phyloP scores from a whole-genome alignment of 148 eudicot species.

The Cornus kousa region DNA sequence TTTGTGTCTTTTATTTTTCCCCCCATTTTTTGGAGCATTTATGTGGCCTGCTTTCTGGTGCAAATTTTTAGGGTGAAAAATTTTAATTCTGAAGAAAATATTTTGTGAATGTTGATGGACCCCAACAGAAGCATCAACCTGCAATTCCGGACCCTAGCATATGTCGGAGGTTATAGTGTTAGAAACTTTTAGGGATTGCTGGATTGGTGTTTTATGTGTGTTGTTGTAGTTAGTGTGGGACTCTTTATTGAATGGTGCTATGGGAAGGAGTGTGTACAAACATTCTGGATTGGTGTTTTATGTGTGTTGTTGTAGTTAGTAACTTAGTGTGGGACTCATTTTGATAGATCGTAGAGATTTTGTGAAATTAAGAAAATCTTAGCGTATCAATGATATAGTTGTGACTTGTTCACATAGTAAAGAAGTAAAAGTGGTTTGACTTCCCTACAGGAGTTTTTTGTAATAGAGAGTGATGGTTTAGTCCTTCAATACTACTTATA shows the following conservation, averaged over 20 bases:
- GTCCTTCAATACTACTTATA: neutral
- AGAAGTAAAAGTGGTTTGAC: neutral
- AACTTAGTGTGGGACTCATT: too few relatives aligned
- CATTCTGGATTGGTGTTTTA: too few relatives aligned
- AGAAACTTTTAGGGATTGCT: neutral
- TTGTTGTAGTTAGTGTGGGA: neutral
- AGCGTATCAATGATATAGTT: too few relatives aligned
- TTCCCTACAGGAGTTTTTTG: neutral
- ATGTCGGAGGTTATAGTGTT: neutral
- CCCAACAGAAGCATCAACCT: neutral
- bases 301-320: too few relatives aligned
- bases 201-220: neutral
- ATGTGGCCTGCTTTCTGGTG: neutral
- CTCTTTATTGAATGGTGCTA: too few relatives aligned
- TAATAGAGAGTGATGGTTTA: neutral
- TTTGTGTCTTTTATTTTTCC: neutral
- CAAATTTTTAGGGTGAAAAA: neutral
- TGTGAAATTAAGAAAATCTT: too few relatives aligned
- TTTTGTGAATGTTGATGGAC: neutral
- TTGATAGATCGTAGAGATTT: too few relatives aligned
- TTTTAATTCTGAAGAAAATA: too few relatives aligned
- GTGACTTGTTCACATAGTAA: too few relatives aligned
- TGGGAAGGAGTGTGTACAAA: too few relatives aligned
- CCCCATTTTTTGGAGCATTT: neutral
- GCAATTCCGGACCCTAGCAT: neutral